Percentiles rank a stretch among this genome's conserved stretches.
Evolutionary conservation across 148 eudicot genomes (phyloP).

Genomic region (Beta vulgaris): DNA sequence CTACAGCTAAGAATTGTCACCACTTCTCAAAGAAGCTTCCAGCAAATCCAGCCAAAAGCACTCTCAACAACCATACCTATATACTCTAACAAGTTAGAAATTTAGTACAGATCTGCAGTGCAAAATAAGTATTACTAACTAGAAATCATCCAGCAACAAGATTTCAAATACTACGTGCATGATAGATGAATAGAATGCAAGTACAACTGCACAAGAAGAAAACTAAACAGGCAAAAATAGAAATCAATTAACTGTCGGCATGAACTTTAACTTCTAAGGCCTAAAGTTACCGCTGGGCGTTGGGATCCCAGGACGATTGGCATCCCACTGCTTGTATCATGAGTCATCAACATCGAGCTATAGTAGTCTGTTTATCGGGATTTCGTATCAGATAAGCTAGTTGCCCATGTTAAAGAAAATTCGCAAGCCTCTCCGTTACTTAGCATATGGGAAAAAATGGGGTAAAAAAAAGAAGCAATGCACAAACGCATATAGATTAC

Average conservation of each 20-base stretch:
- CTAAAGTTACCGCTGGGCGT: too few relatives aligned
- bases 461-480: neutral
- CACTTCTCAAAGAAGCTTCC: constrained; percentile 6
- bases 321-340: neutral
- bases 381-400: neutral
- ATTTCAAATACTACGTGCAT: neutral
- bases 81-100: neutral
- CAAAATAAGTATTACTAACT: constrained; percentile 12
- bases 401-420: neutral
- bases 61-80: constrained; percentile 7
- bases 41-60: constrained; percentile 16
- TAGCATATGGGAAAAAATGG: neutral
- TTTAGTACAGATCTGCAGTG: neutral
- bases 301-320: neutral
- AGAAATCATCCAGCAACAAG: neutral
- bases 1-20: constrained; percentile 5
- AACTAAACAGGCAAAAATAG: too few relatives aligned
- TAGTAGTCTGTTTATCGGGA: neutral
- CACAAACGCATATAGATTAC: neutral
- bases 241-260: too few relatives aligned
- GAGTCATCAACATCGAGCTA: neutral
- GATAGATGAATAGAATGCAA: neutral
- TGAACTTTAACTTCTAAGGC: too few relatives aligned
- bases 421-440: neutral
- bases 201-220: too few relatives aligned